phyloP scores from a whole-genome alignment of 768 basidiomycete genomes.

The Candolleomyces eurysporus region DNA sequence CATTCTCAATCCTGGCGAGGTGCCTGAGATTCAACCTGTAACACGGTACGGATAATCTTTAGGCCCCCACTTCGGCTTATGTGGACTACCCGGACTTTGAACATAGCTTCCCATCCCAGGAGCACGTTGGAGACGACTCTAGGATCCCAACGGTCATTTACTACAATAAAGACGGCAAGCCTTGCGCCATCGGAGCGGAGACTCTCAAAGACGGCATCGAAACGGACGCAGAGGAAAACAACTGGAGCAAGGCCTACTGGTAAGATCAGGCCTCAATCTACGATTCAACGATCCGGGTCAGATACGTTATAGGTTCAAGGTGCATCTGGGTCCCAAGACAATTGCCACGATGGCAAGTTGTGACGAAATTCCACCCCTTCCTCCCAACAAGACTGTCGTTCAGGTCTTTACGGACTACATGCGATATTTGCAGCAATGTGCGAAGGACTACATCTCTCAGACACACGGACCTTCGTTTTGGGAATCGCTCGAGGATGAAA shows the following conservation, averaged over 20 bases:
- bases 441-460: constrained; percentile 43
- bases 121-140: constrained; percentile 10
- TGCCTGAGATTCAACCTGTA: constrained; percentile 11
- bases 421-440: constrained; percentile 43
- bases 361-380: constrained; percentile 35
- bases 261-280: neutral
- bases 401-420: constrained; percentile 49
- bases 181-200: constrained; percentile 11
- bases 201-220: constrained; percentile 13
- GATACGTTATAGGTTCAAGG: constrained; percentile 15
- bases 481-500: constrained; percentile 37
- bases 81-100: constrained; percentile 13
- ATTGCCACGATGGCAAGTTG: neutral
- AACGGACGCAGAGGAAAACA: constrained; percentile 11
- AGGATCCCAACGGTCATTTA: constrained; percentile 15
- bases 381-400: constrained; percentile 34
- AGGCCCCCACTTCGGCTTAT: constrained; percentile 10
- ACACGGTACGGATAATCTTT: neutral
- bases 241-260: constrained; percentile 13
- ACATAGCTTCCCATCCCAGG: neutral
- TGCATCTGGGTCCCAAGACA: constrained; percentile 30
- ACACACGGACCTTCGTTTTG: constrained; percentile 43
- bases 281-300: neutral
- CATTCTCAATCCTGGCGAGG: constrained; percentile 23
- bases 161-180: constrained; percentile 9